Base-by-base conservation (phyloP, 2,329 filamentous ascomycete species). In the Colletotrichum zoysiae region DNA sequence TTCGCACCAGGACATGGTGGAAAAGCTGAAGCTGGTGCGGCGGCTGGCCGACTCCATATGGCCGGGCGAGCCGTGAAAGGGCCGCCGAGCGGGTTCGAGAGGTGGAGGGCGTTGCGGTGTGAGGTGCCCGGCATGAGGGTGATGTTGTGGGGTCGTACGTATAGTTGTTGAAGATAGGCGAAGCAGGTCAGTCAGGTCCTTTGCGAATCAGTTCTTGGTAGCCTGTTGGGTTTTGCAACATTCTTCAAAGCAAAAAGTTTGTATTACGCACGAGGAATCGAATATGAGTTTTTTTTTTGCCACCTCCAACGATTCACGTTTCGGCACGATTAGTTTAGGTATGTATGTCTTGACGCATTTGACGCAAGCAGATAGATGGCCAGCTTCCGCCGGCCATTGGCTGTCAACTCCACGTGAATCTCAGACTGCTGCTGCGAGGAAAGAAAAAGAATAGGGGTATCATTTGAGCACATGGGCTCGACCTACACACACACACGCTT, bases 11-110 rank as follows among this genome's bases (percentile, higher is more conserved):
- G 71, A 74, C 35, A 65, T 73, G 71, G 16, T 60, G 2, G 61
- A 73, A 6, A 74, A 74, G 65, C 40, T 74, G 57, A 58, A 57
- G 42, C 59, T 74, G 33, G 70, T 73, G 35, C 60, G 71, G n/a
- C 33, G 55, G 42, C 50, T 74, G 20, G 69, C 71, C 8, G 70
- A 69, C 16, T 64, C 69, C 8, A 65, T 73, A 30, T 74, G 69
- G 72, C 74, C 74, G 7, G 65, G 72, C 2, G 64, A 74, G 65
- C 70, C 72, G 8, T 74, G 57, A 74, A n/a, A 44, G 20, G 0
- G 12, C 12, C 30, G 30, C 50, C 20, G 6, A 18, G 12, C 3
- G 46, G 18, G 1, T 6, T 23, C 23, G 12, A 20, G 12, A 20
- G 14, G 35, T 18, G 7, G n/a, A 7, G 64, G 64, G 55, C 23